phyloP scores from a whole-genome alignment of 2,329 filamentous ascomycete species.

The Dothiorella sarmentorum region DNA sequence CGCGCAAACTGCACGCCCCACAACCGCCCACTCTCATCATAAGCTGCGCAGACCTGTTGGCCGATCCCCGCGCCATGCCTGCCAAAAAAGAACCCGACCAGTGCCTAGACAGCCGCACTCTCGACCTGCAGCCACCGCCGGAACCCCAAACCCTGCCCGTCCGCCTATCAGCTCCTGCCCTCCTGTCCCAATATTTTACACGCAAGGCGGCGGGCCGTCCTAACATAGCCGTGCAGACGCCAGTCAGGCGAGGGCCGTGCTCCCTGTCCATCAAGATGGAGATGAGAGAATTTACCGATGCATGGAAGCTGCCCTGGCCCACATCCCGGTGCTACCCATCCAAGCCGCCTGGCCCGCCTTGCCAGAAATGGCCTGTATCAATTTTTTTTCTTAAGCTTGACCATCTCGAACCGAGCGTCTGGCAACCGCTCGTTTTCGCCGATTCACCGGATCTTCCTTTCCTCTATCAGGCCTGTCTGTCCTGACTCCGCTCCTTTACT shows the following conservation, averaged over 20 bases:
- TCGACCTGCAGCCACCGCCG: slow-evolving; percentile 6
- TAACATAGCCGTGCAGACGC: background rate
- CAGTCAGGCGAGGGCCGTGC: background rate
- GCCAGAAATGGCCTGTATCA: slow-evolving; percentile 2
- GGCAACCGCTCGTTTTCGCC: slow-evolving; percentile 26
- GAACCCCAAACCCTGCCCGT: background rate
- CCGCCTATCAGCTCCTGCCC: slow-evolving; percentile 7
- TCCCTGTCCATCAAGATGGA: background rate
- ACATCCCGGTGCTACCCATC: background rate
- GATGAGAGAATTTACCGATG: slow-evolving; percentile 14
- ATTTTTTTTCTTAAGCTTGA: slow-evolving; percentile 1
- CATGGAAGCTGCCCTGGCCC: slow-evolving; percentile 13
- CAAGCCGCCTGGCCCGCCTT: background rate
- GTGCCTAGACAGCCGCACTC: background rate
- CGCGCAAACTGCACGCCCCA: background rate
- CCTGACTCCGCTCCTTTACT: background rate
- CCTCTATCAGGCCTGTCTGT: background rate
- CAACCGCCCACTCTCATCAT: background rate
- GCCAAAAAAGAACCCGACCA: background rate
- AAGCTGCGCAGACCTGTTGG: background rate
- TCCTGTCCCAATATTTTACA: slow-evolving; percentile 9
- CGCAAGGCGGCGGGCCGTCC: slow-evolving; percentile 5
- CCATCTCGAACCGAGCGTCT: slow-evolving; percentile 3
- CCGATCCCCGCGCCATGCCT: background rate
- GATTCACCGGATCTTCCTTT: slow-evolving; percentile 17